Percentiles rank a stretch among this genome's conserved stretches.
phyloP scores from a whole-genome alignment of 495 filamentous ascomycete species.

The Talaromyces wortmannii region DNA sequence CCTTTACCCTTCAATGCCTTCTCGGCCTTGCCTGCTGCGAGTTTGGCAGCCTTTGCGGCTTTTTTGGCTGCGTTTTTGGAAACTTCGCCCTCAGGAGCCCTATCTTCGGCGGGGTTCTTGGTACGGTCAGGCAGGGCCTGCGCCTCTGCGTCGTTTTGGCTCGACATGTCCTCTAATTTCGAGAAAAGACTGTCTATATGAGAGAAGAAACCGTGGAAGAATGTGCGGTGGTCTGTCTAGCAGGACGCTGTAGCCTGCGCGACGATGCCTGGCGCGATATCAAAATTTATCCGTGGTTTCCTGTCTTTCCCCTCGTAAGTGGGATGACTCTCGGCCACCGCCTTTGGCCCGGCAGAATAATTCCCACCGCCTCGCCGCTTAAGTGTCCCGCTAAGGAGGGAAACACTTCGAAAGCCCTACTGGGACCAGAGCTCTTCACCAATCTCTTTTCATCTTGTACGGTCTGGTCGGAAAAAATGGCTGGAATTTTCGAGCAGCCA shows the following conservation, averaged over 20 bases:
- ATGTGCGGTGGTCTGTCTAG: not conserved
- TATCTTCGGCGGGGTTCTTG: slow-evolving; percentile 32
- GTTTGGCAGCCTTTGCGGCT: slow-evolving; percentile 58
- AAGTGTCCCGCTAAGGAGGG: slow-evolving; percentile 2
- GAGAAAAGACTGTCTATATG: not conserved
- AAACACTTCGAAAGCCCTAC: not conserved
- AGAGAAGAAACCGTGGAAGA: not conserved
- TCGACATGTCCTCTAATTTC: slow-evolving; percentile 20
- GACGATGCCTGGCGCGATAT: not conserved
- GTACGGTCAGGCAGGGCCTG: slow-evolving; percentile 36
- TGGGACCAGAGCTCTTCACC: not conserved
- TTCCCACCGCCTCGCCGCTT: slow-evolving; percentile 3
- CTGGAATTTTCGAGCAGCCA: slow-evolving; percentile 82
- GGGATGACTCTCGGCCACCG: slow-evolving; percentile 37
- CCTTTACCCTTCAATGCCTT: slow-evolving; percentile 50
- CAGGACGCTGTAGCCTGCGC: not conserved
- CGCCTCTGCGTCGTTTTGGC: slow-evolving; percentile 17
- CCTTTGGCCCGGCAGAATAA: slow-evolving; percentile 35
- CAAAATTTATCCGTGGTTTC: not conserved
- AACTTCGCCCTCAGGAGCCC: slow-evolving; percentile 33
- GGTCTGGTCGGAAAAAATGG: slow-evolving; percentile 49
- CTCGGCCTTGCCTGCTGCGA: slow-evolving; percentile 59
- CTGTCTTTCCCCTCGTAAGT: slow-evolving; percentile 27
- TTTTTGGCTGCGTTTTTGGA: slow-evolving; percentile 72
- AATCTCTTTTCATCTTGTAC: not conserved